Percentiles rank a stretch among this genome's conserved stretches.
Evolutionary conservation across 2,329 filamentous ascomycete genomes (phyloP).

Genomic region (Aspergillaceae sp.): DNA sequence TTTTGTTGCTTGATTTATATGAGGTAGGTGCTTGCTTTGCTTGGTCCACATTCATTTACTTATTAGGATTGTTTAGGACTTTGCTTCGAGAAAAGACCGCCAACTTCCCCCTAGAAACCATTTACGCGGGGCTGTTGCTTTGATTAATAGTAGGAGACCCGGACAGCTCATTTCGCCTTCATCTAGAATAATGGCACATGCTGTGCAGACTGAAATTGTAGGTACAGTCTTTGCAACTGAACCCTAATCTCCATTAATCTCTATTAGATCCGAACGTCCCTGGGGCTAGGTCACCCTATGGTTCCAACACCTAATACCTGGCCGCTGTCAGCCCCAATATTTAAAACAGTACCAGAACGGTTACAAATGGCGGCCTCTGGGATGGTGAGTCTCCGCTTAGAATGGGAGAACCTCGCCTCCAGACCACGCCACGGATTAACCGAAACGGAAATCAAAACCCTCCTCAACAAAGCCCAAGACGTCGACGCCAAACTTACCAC

Average conservation of each 20-base stretch:
- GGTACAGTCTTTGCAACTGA: not conserved
- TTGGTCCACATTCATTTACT: not conserved
- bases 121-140: constrained; percentile 20
- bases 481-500: constrained; percentile 15
- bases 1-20: constrained; percentile 19
- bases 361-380: constrained; percentile 14
- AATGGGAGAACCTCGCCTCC: constrained; percentile 13
- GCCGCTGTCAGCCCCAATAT: constrained; percentile 12
- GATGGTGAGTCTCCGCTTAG: constrained; percentile 16
- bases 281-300: constrained; percentile 10
- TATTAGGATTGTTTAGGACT: constrained; percentile 13
- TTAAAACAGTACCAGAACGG: constrained; percentile 10
- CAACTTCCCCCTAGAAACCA: constrained; percentile 16
- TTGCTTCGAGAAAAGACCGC: constrained; percentile 17
- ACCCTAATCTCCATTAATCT: not conserved
- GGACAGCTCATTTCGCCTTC: constrained; percentile 7
- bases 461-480: constrained; percentile 13
- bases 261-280: constrained; percentile 16
- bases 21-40: constrained; percentile 12
- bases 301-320: constrained; percentile 16
- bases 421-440: not conserved
- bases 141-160: constrained; percentile 16
- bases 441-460: constrained; percentile 4
- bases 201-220: constrained; percentile 21
- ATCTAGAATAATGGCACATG: constrained; percentile 11